Evolutionary conservation across 2,329 filamentous ascomycete genomes (phyloP), one percentile per base, ranked within the genome.

Genomic region (Zasmidium angulare): DNA sequence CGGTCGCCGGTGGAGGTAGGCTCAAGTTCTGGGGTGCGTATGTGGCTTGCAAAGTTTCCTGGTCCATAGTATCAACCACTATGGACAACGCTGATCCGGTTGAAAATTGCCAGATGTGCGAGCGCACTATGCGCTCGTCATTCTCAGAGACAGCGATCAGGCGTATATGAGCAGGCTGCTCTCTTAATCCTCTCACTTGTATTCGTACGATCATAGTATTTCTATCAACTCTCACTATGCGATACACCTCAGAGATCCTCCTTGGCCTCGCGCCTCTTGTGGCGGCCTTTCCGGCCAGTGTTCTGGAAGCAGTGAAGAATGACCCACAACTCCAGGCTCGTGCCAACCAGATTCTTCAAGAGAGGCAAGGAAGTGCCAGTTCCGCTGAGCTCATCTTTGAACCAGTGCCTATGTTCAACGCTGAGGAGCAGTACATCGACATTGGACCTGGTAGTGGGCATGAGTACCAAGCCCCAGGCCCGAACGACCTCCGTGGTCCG

Each of bases 321-420:
- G 23, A 58, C 43, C 56, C 56, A 2, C 20, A 47, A 12, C 21
- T 53, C 36, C 20, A 50, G 21, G 56, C 56, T 53, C 56, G 50
- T 21, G 50, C 50, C n/a, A 21, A 26, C 14, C 48, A 53, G 36
- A 53, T 58, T n/a, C 19, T 53, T 14, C 12, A 43, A 43, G 24
- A 31, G 36, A 51, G 61, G 23, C 61, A 65, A 43, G 61, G 47
- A 17, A 56, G 52, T 36, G 63, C 61, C 22, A 55, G 50, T 26
- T 43, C 55, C 14, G 59, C 63, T 17, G 43, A 47, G 21, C 46
- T 48, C 20, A 19, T 63, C 29, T 65, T 65, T 50, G 63, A 65
- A 53, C 53, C 61, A 20, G 50, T 60, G 11, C 64, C 67, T 7
- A 58, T 54, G 0, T 72, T 71, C 49, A 63, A 72, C 56, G 66